These are phyloP conservation scores for Calonectria montana DNA, from an alignment of 2,329 filamentous ascomycete species.

Conservation along the genomic window DNA sequence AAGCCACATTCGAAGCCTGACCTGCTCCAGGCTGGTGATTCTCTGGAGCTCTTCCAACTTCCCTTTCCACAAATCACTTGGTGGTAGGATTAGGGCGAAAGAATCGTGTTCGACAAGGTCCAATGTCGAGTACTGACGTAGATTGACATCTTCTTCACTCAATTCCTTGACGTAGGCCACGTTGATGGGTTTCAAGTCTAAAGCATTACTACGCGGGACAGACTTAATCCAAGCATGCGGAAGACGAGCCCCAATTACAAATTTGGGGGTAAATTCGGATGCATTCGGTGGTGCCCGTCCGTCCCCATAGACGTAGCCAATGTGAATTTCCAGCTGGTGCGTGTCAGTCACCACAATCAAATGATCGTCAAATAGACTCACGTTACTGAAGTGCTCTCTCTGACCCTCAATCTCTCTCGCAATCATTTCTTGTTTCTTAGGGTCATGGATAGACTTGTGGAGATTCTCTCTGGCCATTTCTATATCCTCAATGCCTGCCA, in stretches of 20 bases:
- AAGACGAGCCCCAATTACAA: slow-evolving; percentile 50
- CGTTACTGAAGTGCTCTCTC: slow-evolving; percentile 55
- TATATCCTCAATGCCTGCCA: slow-evolving; percentile 43
- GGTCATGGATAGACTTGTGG: slow-evolving; percentile 35
- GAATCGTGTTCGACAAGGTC: slow-evolving; percentile 7
- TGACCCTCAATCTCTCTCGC: slow-evolving; percentile 49
- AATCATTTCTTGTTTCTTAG: slow-evolving; percentile 45
- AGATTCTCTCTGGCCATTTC: slow-evolving; percentile 35
- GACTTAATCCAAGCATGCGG: slow-evolving; percentile 54
- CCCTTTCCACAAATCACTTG: neutral
- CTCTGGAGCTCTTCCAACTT: slow-evolving; percentile 2
- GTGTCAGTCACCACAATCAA: neutral
- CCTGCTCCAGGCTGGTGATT: neutral
- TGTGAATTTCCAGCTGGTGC: slow-evolving; percentile 51
- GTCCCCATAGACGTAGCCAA: slow-evolving; percentile 56
- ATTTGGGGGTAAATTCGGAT: slow-evolving; percentile 51
- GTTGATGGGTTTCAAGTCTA: neutral
- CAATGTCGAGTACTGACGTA: slow-evolving; percentile 13
- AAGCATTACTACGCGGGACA: neutral
- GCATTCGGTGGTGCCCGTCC: slow-evolving; percentile 47
- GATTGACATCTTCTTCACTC: neutral
- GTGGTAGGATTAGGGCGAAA: slow-evolving; percentile 2
- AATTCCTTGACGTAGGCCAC: slow-evolving; percentile 16
- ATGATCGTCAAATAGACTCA: neutral
- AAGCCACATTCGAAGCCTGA: neutral